phyloP scores from a whole-genome alignment of 495 filamentous ascomycete species.

The Daldinia caldariorum region DNA sequence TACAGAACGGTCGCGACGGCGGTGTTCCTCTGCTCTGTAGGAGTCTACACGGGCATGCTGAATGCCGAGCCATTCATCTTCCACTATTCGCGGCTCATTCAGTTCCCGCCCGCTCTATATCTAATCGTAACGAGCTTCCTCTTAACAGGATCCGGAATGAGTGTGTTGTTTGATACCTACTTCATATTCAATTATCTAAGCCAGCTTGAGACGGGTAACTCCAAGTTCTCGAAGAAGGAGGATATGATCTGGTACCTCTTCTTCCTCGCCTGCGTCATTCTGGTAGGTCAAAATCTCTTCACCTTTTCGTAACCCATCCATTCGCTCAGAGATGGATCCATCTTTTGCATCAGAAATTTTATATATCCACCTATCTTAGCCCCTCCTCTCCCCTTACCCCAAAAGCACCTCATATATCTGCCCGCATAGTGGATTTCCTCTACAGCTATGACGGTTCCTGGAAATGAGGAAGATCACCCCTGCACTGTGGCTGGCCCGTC shows the following conservation, averaged over 20 bases:
- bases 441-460: conserved; percentile 93
- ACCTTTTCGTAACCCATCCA: conserved; percentile 5
- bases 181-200: conserved; percentile 63
- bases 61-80: conserved; percentile 66
- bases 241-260: conserved; percentile 62
- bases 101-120: conserved; percentile 67
- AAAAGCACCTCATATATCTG: conserved; percentile 85
- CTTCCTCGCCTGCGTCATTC: conserved; percentile 54
- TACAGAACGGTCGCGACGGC: conserved; percentile 76
- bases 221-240: conserved; percentile 56
- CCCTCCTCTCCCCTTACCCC: background rate
- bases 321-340: background rate
- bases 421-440: conserved; percentile 83
- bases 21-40: conserved; percentile 69
- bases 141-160: conserved; percentile 69
- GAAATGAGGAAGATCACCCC: conserved; percentile 96
- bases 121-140: conserved; percentile 74
- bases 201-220: conserved; percentile 54
- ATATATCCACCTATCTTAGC: background rate
- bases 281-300: conserved; percentile 52
- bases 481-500: conserved; percentile 74
- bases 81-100: conserved; percentile 63
- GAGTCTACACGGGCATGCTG: conserved; percentile 69
- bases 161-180: conserved; percentile 84
- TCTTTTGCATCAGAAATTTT: conserved; percentile 9